These are phyloP conservation scores for Saitozyma sp. DNA, from an alignment of 768 basidiomycete genomes.

Conservation along the genomic window DNA sequence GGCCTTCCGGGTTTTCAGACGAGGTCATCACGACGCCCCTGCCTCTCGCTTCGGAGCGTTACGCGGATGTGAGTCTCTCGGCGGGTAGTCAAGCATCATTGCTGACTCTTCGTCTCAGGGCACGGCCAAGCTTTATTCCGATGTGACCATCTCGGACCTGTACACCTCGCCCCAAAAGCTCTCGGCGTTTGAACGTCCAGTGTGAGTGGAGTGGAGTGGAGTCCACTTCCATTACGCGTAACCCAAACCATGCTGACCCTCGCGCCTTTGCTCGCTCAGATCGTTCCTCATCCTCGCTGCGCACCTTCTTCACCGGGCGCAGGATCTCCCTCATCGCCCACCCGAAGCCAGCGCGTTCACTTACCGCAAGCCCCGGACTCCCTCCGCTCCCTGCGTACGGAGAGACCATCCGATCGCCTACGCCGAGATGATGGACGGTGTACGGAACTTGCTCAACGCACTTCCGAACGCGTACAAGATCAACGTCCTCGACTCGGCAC, in stretches of 20 bases:
- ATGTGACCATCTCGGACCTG: slow-evolving; percentile 21
- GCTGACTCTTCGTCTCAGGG: slow-evolving; percentile 3
- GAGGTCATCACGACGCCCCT: slow-evolving; percentile 26
- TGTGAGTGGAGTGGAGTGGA: neutral
- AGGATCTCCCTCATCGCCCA: slow-evolving; percentile 1
- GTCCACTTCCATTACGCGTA: neutral
- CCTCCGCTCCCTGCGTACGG: neutral
- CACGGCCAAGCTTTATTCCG: slow-evolving; percentile 10
- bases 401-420: slow-evolving; percentile 19
- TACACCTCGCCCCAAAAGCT: slow-evolving; percentile 1
- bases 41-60: slow-evolving; percentile 21
- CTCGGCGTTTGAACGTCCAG: neutral
- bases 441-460: slow-evolving; percentile 5
- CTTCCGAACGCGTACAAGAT: slow-evolving; percentile 14
- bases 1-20: slow-evolving; percentile 21
- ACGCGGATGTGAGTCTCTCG: slow-evolving; percentile 14
- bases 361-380: neutral
- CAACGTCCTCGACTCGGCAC: neutral
- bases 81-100: neutral
- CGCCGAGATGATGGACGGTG: slow-evolving; percentile 19
- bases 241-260: neutral
- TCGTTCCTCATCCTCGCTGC: slow-evolving; percentile 1
- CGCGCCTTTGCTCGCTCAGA: neutral
- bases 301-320: slow-evolving; percentile 16
- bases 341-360: slow-evolving; percentile 9